phyloP scores from a whole-genome alignment of 1,139 yeast genomes.

The Yamadazyma atmosphaerica region DNA sequence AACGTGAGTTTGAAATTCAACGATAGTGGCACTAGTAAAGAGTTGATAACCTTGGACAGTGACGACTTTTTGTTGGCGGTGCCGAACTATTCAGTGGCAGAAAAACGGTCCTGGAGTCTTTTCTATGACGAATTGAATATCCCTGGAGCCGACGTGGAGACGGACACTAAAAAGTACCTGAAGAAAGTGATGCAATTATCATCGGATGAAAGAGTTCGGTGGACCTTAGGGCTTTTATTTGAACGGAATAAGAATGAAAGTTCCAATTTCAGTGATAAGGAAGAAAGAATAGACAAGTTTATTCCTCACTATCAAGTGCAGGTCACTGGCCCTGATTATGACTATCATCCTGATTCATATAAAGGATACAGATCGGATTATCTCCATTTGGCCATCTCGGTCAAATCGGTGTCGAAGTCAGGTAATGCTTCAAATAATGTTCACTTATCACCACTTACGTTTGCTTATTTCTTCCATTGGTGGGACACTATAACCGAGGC shows the following conservation, averaged over 20 bases:
- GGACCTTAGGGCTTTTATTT: conserved; percentile 44
- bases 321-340: conserved; percentile 41
- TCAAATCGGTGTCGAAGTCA: conserved; percentile 31
- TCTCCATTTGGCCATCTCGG: conserved; percentile 71
- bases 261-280: conserved; percentile 25
- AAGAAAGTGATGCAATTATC: conserved; percentile 41
- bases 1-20: conserved; percentile 63
- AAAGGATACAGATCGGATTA: conserved; percentile 75
- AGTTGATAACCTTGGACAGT: conserved; percentile 63
- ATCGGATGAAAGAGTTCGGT: conserved; percentile 39
- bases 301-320: conserved; percentile 46
- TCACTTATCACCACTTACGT: conserved; percentile 71
- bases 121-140: conserved; percentile 28
- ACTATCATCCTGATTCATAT: conserved; percentile 67
- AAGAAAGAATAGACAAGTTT: conserved; percentile 34
- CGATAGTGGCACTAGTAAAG: conserved; percentile 58
- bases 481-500: conserved; percentile 75
- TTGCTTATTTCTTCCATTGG: conserved; percentile 76
- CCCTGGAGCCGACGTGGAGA: conserved; percentile 21
- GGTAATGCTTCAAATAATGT: conserved; percentile 62
- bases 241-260: conserved; percentile 34
- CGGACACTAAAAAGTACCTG: conserved; percentile 33
- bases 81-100: conserved; percentile 48
- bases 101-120: conserved; percentile 38
- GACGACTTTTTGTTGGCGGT: conserved; percentile 70